Conservation (phyloP, 2,329 filamentous ascomycete genomes). For the Aspergillus uvarum region DNA sequence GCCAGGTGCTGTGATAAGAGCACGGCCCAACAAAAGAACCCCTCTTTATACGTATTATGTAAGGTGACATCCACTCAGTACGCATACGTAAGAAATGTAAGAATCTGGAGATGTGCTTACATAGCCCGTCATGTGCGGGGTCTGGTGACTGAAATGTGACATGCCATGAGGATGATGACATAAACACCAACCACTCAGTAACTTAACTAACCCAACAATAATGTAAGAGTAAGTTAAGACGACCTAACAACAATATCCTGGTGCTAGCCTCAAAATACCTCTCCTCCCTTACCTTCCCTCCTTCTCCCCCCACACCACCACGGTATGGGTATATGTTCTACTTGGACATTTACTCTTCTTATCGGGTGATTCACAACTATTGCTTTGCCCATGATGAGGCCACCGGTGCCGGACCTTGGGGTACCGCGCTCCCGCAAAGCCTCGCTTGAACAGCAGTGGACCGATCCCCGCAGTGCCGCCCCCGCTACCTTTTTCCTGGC, state of each 20-base stretch:
- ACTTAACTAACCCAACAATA: neutral
- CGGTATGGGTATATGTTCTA: too few species aligned
- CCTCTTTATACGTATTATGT: too few species aligned
- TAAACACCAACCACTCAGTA: neutral
- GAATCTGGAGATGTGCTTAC: too few species aligned
- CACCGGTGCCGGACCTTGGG: conserved; percentile 35
- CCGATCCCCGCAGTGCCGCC: conserved; percentile 40
- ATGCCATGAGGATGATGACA: neutral
- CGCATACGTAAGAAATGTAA: too few species aligned
- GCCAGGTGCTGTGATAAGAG: neutral
- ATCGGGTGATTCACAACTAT: conserved; percentile 4
- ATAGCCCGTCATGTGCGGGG: neutral
- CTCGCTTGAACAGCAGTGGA: conserved; percentile 35
- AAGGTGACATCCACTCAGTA: too few species aligned
- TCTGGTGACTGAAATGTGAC: neutral
- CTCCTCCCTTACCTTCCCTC: too few species aligned
- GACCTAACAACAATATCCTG: neutral
- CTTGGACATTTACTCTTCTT: neutral
- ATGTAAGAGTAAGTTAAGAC: neutral
- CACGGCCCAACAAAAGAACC: neutral
- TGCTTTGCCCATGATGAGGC: conserved; percentile 36
- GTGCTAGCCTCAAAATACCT: neutral
- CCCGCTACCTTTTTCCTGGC: conserved; percentile 62
- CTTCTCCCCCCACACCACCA: too few species aligned
- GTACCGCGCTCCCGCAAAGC: conserved; percentile 37